Base-by-base conservation (phyloP, 345 rosid species). In the Ricinus communis region DNA sequence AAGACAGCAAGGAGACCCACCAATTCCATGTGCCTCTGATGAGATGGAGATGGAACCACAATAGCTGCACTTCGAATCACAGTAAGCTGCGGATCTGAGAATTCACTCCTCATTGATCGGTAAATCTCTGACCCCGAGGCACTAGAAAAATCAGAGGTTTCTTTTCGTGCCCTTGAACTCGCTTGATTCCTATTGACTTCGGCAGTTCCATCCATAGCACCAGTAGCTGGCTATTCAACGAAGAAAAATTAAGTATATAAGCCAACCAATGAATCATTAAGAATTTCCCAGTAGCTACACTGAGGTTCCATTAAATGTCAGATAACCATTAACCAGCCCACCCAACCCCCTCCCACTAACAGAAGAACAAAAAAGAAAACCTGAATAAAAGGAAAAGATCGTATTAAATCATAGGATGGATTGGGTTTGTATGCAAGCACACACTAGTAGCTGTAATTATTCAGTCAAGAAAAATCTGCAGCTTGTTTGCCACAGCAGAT, bases 41-140 rank as follows among this genome's bases (percentile, higher is more conserved):
- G 79, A 49, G 74, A 60, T 11, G 77, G 82, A 24, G 85, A 77
- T 12, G 88, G 82, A 77, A 74, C 84, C 60, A 85, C 74, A 22
- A 80, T 63, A 8, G 85, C 86, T 18, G 80, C 72, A 66, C 77
- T 85, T 78, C 72, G 73, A 64, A 71, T 80, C 64, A 62, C 55
- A 12, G 86, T 71, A 71, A 69, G 56, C 50, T 81, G 80, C 45
- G 46, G 9, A 60, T 82, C 82, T 24, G 85, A 82, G 59, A 59
- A 67, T 24, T 81, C 85, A 24, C 81, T 80, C 76, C 77, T 80
- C 43, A 73, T 71, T 2, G 90, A 80, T 28, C 67, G 69, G 53
- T 71, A 79, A 15, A 71, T 38, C 38, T 88, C 87, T 24, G 84
- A 79, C 19, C 76, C 80, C 1, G 85, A 69, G 18, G 81, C 18